Base-by-base conservation (phyloP, 176 grass and related monocot species). In the Paspalum notatum region DNA sequence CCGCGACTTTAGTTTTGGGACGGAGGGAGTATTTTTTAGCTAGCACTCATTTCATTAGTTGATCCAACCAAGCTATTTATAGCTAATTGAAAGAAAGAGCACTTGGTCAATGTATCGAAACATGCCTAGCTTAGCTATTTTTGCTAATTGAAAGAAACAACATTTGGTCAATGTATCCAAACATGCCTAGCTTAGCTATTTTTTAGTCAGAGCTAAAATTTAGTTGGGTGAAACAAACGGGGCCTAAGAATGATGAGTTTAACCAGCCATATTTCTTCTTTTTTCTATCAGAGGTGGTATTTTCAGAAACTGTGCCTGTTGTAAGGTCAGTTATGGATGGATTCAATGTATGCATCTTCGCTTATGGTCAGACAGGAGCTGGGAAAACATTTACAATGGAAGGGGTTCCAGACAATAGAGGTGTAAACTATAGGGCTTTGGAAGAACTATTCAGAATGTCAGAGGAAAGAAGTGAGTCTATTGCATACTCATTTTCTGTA, bases 351-450 rank as follows among this genome's bases (percentile, higher is more conserved):
- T 99, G 97, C 73, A 99, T 99, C 50, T 96, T 99, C 54, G 97
- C 97, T 14, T 99, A 96, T 66, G 97, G 97, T 27, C 97, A 99
- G 53, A 99, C 93, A 41, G 97, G 97, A 82, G 89, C 97, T 0
- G 93, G 93, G 26, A 96, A 99, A 74, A 99, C 97, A 1, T 99
- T 91, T 82, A 99, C 97, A 24, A 99, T 99, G 97, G 93, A 99
- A 89, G 97, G 96, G 25, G 56, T 88, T 80, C 79, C 84, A 56
- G 93, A 91, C 41, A 88, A 96, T 55, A 93, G 93, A 80, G 97
- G 97, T 17, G 97, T 99, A 21, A 99, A 99, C 50, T 99, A 99
- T 59, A 91, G 93, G 73, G 82, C 97, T 48, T 64, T 99, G n/a
- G 97, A 95, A 90, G 93, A 93, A 80, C 26, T 99, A 9, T 99